A percentile compares a stretch with the other conserved stretches of the same genome.
phyloP scores from a whole-genome alignment of 2,329 filamentous ascomycete species.

The Aaosphaeria arxii region DNA sequence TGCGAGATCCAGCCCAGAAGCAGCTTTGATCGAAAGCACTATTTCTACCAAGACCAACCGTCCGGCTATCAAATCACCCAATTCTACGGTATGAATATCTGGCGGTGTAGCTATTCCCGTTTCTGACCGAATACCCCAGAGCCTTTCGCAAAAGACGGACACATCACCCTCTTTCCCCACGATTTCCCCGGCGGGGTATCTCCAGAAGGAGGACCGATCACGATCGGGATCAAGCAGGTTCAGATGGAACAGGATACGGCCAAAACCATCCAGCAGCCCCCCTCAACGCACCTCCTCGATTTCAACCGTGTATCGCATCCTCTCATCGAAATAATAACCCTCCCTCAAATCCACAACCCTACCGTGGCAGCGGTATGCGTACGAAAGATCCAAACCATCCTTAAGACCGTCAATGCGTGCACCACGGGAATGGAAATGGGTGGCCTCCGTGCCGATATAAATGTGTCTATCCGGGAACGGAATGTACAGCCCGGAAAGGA shows the following conservation, averaged over 20 bases:
- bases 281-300: slow-evolving; percentile 75
- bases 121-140: slow-evolving; percentile 31
- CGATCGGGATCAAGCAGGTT: slow-evolving; percentile 83
- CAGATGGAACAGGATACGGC: slow-evolving; percentile 98
- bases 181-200: slow-evolving; percentile 68
- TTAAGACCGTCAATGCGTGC: slow-evolving; percentile 79
- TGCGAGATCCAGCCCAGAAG: slow-evolving; percentile 76
- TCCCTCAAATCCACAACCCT: slow-evolving; percentile 83
- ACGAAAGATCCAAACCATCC: slow-evolving; percentile 78
- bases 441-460: slow-evolving; percentile 88
- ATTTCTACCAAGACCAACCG: slow-evolving; percentile 98
- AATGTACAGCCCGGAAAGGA: slow-evolving; percentile 15
- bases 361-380: slow-evolving; percentile 85
- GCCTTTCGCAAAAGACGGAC: slow-evolving; percentile 66
- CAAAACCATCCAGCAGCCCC: slow-evolving; percentile 80
- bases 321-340: slow-evolving; percentile 91
- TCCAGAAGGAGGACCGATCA: slow-evolving; percentile 67
- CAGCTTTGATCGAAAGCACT: slow-evolving; percentile 93
- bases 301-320: slow-evolving; percentile 92
- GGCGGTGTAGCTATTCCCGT: neutral
- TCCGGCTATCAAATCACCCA: slow-evolving; percentile 97
- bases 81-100: slow-evolving; percentile 63
- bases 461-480: slow-evolving; percentile 76
- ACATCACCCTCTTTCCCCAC: slow-evolving; percentile 65
- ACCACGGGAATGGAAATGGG: slow-evolving; percentile 91